Conservation (phyloP, 2,329 filamentous ascomycete genomes). For the Chaetomium sp. region DNA sequence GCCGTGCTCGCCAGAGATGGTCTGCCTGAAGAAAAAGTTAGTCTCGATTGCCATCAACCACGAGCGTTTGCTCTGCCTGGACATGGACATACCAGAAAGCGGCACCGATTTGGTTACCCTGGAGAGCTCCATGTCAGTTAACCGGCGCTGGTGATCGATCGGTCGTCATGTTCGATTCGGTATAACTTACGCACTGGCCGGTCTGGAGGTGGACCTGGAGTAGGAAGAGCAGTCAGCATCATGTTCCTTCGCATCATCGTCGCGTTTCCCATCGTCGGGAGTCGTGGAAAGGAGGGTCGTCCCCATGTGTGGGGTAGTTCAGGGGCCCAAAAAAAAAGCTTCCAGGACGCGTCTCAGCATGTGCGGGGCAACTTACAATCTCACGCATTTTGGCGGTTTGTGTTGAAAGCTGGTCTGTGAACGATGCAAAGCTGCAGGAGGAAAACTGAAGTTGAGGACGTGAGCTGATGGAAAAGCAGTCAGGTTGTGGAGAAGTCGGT, state of each 20-base stretch:
- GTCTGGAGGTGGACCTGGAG: constrained; percentile 98
- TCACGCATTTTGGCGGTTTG: constrained; percentile 66
- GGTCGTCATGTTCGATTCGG: constrained; percentile 14
- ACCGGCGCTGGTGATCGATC: constrained; percentile 23
- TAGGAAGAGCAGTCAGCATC: constrained; percentile 59
- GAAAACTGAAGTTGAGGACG: constrained; percentile 32
- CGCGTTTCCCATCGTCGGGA: constrained; percentile 18
- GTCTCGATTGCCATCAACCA: constrained; percentile 33
- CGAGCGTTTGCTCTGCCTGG: constrained; percentile 1
- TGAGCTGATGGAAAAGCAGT: constrained; percentile 31
- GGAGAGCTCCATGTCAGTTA: constrained; percentile 44
- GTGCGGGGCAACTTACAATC: constrained; percentile 59
- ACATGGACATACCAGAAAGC: constrained; percentile 77
- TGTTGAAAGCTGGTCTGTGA: constrained; percentile 33
- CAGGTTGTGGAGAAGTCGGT: constrained; percentile 33
- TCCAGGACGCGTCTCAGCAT: constrained; percentile 30
- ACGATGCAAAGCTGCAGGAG: constrained; percentile 29
- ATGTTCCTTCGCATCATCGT: constrained; percentile 21
- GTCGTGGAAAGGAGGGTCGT: constrained; percentile 14
- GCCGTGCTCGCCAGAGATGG: constrained; percentile 87
- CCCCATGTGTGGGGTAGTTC: constrained; percentile 37
- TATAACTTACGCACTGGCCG: constrained; percentile 91
- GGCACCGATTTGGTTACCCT: constrained; percentile 99
- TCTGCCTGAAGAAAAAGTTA: constrained; percentile 63
- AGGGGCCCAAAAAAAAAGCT: constrained; percentile 32